Evolutionary conservation across 1,284 basidiomycete species (phyloP), one percentile per base, ranked within the genome.

Genomic region (Schizophyllum commune): DNA sequence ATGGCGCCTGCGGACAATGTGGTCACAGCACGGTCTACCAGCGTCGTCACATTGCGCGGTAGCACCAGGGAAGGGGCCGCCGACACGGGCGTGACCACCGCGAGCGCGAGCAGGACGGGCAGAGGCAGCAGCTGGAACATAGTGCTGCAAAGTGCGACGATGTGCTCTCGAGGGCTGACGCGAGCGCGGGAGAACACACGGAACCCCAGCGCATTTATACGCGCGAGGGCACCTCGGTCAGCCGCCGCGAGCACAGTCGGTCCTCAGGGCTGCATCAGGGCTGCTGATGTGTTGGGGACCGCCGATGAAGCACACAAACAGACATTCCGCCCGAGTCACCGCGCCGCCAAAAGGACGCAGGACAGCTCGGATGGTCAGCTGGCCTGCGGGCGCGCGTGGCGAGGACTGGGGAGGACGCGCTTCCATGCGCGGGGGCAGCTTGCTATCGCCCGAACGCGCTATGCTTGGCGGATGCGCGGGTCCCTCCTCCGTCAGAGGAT

Each of bases 1-100:
- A 74, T 70, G 39, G 39, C 39, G 39, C 17, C 39, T 17, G 39
- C 39, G 39, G 39, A 13, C 39, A 47, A 8, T 17, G 39, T 47
- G 3, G 39, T 47, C 39, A 47, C 39, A 2, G 9, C 39, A 11
- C 39, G 39, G 39, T 17, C 17, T 3, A 47, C 39, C 2, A 47
- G 39, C 39, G 39, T 47, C 39, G 39, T 47, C 39, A 8, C 39
- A 17, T 13, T 47, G 39, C 9, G 39, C 39, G 39, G 9, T 17
- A 17, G 9, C 39, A 17, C 39, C 3, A 13, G 9, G 39, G 39
- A 47, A 17, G 17, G 13, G 39, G 17, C 39, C 39, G 17, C 39
- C 17, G 39, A 11, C 39, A 17, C 39, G 9, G 39, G 39, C 9
- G 39, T 17, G 39, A 47, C 13, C 39, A 17, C 39, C 13, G 39